Conservation (phyloP, 2,329 filamentous ascomycete genomes). For the Thermochaetoides dissita region DNA sequence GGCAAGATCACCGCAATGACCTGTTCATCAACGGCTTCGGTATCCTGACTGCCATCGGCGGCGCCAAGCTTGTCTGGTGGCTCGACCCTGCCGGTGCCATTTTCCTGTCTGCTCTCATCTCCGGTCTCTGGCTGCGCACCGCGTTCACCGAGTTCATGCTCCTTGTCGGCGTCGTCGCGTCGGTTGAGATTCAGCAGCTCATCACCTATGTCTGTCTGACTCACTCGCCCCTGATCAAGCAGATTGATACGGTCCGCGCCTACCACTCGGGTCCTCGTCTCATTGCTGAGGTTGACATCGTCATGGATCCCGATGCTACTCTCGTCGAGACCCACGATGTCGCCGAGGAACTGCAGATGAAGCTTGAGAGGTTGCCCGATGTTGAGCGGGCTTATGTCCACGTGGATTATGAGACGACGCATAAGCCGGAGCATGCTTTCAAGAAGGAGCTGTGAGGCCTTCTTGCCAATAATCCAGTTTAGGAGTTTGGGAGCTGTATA, state of each 20-base stretch:
- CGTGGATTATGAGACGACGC: slow-evolving; percentile 91
- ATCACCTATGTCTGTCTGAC: slow-evolving; percentile 96
- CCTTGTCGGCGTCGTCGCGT: slow-evolving; percentile 76
- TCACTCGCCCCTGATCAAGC: slow-evolving; percentile 64
- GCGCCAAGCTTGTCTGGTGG: slow-evolving; percentile 83
- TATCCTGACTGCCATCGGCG: slow-evolving; percentile 82
- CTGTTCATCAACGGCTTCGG: slow-evolving; percentile 92
- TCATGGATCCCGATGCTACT: slow-evolving; percentile 66
- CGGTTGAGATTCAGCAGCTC: slow-evolving; percentile 74
- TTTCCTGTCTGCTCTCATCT: slow-evolving; percentile 64
- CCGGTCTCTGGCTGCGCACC: slow-evolving; percentile 67
- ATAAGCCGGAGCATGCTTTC: slow-evolving; percentile 68
- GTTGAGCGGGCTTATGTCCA: slow-evolving; percentile 93
- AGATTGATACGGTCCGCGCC: slow-evolving; percentile 88
- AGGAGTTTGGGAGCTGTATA: too few species aligned
- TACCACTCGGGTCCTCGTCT: slow-evolving; percentile 82
- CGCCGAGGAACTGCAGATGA: slow-evolving; percentile 85
- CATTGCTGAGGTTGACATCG: slow-evolving; percentile 90
- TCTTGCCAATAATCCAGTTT: too few species aligned
- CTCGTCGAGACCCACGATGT: slow-evolving; percentile 79
- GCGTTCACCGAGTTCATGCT: slow-evolving; percentile 83
- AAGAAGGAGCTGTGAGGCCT: slow-evolving; percentile 43
- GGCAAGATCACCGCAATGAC: slow-evolving; percentile 96
- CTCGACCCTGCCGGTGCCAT: slow-evolving; percentile 89
- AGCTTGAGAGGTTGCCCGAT: slow-evolving; percentile 81